Base-by-base conservation (phyloP, 2,329 filamentous ascomycete genomes). In the Cladobotryum mycophilum region DNA sequence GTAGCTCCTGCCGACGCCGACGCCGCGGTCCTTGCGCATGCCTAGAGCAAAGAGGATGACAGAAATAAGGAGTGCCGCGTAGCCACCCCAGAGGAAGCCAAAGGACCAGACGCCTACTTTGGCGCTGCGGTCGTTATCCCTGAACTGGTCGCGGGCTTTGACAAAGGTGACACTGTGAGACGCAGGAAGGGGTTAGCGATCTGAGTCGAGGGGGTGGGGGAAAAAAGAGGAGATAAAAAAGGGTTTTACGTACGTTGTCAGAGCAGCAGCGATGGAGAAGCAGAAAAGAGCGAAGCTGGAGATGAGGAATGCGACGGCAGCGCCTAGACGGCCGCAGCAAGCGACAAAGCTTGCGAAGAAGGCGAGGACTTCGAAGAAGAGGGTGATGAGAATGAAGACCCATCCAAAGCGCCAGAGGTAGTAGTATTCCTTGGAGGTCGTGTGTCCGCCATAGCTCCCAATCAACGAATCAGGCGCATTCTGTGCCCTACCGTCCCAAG, bases 371-470 rank as follows among this genome's bases (percentile, higher is more conserved):
- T 81, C 80, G 67, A 95, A 93, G 75, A 96, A 83, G 36, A 96
- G 79, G 15, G 84, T 82, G 58, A 97, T 85, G 51, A 97, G 74
- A 73, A 88, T 88, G 70, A 96, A 93, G 36, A 91, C 89, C 80
- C 92, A 97, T 68, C 89, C 86, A 74, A 96, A 96, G 38, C 92
- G 82, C 73, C 89, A 95, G 64, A 93, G 78, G 70, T 90, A 89
- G 73, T 79, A 97, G 75, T 84, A 95, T 56, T 72, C 70, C 18
- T 56, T 66, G 55, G 76, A 78, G 5, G 82, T 85, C 3, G 80
- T 84, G 52, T 69, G 56, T 53, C 71, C 70, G 53, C 72, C 80
- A 58, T 82, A 75, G 9, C 56, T 51, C 38, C 85, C 78, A 36
- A 70, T 61, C n/a, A 82, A 67, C 5, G 61, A 65, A 0, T 54